Evolutionary conservation across 345 rosid genomes (phyloP), one percentile per base, ranked within the genome.

Genomic region (Brassica cretica): DNA sequence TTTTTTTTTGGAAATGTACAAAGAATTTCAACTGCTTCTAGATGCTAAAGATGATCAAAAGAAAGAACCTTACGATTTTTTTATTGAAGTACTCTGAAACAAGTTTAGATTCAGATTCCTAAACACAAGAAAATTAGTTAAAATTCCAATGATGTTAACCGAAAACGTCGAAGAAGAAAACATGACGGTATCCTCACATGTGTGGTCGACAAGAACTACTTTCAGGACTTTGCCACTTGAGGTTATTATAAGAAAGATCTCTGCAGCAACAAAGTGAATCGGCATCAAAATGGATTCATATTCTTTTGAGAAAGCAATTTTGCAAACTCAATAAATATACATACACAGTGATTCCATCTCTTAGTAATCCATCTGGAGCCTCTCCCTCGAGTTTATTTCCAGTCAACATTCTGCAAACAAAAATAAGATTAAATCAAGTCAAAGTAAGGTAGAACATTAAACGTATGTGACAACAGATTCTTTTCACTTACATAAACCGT

Each of bases 221-320:
- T 41, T 77, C 86, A 18, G 89, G 78, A 55, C 80, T 81, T 82
- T 86, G 89, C 82, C 78, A 77, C 25, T 83, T 68, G 74, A 92
- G 89, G 78, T 90, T 86, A 74, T 92, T 92, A 76, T 88, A 90
- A 5, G 97, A 89, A 71, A 92, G 88, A 86, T 92, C 95, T 30
- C 97, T 90, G 89, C 78, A 84, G 59, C 35, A 70, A 75, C 46
- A 80, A 51, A 74, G 62, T 5, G 18, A n/a, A 41, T 32, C 15
- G 24, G 62, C 33, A 70, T 70, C 72, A 70, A 64, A 30, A 70
- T 72, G 73, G 41, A 73, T 72, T 72, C 72, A 72, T 32, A 60
- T 24, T 30, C 15, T 72, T 46, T 10, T 32, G 56, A 73, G 37
- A n/a, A 76, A 19, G 18, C n/a, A 60, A 60, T 66, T 44, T 44